These are phyloP conservation scores for Solanum lignicaule DNA, from an alignment of 257 asterid genomes.

Conservation along the genomic window DNA sequence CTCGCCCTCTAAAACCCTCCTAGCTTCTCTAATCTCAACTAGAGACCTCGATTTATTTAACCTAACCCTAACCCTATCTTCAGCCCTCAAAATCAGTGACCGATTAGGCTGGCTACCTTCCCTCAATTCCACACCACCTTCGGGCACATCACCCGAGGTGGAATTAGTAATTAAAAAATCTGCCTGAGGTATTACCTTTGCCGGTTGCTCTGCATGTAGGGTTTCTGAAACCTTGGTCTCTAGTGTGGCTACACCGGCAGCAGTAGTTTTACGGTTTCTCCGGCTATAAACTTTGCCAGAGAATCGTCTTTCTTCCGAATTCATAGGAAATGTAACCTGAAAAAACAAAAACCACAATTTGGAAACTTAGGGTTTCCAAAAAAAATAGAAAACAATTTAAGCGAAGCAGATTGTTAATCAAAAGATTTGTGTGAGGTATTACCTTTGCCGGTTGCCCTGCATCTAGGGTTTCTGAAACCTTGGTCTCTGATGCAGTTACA, in stretches of 20 bases:
- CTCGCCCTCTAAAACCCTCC: slow-evolving; percentile 39
- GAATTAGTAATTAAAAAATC: not conserved
- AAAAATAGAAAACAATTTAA: no score
- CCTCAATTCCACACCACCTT: not conserved
- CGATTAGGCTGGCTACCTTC: not conserved
- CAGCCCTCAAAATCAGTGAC: not conserved
- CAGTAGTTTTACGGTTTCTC: not conserved
- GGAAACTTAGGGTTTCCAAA: not conserved
- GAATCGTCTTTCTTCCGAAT: not conserved
- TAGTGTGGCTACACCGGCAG: not conserved
- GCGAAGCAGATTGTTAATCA: not conserved
- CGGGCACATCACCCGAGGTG: not conserved
- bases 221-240: not conserved
- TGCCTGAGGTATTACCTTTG: not conserved
- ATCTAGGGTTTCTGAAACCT: not conserved
- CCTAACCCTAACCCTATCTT: slow-evolving; percentile 41
- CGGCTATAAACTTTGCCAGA: not conserved
- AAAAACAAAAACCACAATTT: not conserved
- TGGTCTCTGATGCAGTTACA: not conserved
- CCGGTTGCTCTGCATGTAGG: not conserved
- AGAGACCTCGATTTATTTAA: slow-evolving; percentile 26
- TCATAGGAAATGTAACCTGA: not conserved
- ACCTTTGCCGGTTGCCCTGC: not conserved
- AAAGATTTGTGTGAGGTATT: not conserved
- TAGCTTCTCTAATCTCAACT: slow-evolving; percentile 42